These are phyloP conservation scores for Acrocalymma vagum DNA, from an alignment of 2,329 filamentous ascomycete genomes.

Conservation along the genomic window DNA sequence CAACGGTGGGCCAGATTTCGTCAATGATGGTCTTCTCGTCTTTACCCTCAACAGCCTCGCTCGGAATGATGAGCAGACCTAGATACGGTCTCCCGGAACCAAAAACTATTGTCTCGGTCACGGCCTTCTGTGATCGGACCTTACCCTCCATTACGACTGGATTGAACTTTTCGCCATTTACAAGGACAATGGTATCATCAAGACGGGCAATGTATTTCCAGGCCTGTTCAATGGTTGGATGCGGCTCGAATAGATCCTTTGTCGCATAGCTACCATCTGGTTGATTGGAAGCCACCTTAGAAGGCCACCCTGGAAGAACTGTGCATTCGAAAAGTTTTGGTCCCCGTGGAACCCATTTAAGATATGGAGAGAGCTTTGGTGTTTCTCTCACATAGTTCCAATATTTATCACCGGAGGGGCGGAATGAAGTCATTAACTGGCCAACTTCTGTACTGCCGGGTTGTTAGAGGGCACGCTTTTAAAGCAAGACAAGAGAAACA, in stretches of 20 bases:
- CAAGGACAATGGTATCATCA: constrained; percentile 57
- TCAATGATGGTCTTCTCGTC: constrained; percentile 57
- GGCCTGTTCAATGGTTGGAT: constrained; percentile 52
- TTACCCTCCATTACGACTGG: constrained; percentile 61
- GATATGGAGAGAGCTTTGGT: constrained; percentile 50
- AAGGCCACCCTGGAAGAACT: constrained; percentile 46
- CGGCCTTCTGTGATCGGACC: constrained; percentile 60
- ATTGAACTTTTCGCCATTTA: constrained; percentile 61
- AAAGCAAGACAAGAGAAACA: neutral
- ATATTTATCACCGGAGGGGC: constrained; percentile 61
- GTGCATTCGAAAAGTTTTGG: constrained; percentile 51
- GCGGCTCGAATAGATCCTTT: constrained; percentile 56
- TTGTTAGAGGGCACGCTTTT: neutral
- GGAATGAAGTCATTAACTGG: constrained; percentile 70
- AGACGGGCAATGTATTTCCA: constrained; percentile 58
- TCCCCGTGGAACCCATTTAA: constrained; percentile 50
- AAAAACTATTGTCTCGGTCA: constrained; percentile 66
- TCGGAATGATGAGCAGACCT: constrained; percentile 64
- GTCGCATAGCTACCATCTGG: constrained; percentile 29
- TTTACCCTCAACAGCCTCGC: constrained; percentile 51
- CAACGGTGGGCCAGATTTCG: constrained; percentile 58
- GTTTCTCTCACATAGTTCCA: constrained; percentile 67
- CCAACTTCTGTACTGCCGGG: constrained; percentile 65
- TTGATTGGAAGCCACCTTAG: constrained; percentile 35
- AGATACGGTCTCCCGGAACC: constrained; percentile 62